These are phyloP conservation scores for Tylopilus vinaceipallidus DNA, from an alignment of 768 basidiomycete species.

Conservation along the genomic window DNA sequence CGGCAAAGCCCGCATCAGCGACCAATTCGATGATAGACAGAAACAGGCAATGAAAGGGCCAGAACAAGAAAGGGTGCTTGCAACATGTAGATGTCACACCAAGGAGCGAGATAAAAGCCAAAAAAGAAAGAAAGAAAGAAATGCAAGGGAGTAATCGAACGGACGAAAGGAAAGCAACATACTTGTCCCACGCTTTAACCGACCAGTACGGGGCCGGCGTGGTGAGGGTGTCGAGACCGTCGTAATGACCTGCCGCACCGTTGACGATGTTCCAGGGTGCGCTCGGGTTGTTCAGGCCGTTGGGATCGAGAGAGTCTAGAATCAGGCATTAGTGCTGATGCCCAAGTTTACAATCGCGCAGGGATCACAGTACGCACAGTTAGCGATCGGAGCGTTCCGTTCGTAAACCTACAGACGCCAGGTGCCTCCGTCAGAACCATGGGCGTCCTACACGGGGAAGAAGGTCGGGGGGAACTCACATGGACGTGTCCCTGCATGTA, in stretches of 20 bases:
- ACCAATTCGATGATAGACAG: not conserved
- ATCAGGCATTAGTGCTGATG: too few species aligned
- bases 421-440: not conserved
- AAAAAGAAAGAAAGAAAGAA: not conserved
- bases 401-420: slow-evolving; percentile 17
- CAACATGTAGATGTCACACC: too few species aligned
- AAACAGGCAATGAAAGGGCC: not conserved
- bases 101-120: too few species aligned
- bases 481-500: slow-evolving; percentile 31
- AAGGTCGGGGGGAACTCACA: slow-evolving; percentile 5
- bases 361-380: slow-evolving; percentile 13
- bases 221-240: slow-evolving; percentile 23
- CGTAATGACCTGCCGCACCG: slow-evolving; percentile 28
- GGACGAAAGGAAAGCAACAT: slow-evolving; percentile 6
- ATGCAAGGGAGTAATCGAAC: not conserved
- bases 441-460: not conserved
- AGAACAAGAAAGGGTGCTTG: not conserved
- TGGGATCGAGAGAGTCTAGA: slow-evolving; percentile 20
- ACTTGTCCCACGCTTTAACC: slow-evolving; percentile 13
- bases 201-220: not conserved
- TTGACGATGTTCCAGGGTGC: slow-evolving; percentile 30
- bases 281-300: slow-evolving; percentile 23
- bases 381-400: slow-evolving; percentile 27
- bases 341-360: too few species aligned
- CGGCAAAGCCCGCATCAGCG: too few species aligned